Percentiles rank a stretch among this genome's conserved stretches.
Conservation (phyloP, 805 yeast species). For the Myxozyma mucilagina region DNA sequence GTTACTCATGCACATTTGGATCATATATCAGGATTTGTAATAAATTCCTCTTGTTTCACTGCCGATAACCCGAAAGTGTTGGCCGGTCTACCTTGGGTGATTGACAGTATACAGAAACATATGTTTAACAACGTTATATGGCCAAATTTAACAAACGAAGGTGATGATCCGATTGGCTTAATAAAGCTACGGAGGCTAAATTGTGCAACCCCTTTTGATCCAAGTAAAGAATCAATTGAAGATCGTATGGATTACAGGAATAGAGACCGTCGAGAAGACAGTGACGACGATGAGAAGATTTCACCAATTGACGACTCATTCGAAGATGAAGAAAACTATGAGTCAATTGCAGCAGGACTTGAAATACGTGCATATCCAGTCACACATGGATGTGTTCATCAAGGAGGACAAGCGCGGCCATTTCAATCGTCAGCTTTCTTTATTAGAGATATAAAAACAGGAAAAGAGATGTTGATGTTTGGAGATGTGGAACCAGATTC, state of each 20-base stretch:
- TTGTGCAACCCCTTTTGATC: background rate
- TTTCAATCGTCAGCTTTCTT: constrained; percentile 63
- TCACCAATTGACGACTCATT: constrained; percentile 13
- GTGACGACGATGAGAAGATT: background rate
- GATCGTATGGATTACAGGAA: background rate
- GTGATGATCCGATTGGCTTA: constrained; percentile 31
- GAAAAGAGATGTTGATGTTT: constrained; percentile 56
- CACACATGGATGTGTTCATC: constrained; percentile 42
- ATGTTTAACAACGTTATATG: constrained; percentile 75
- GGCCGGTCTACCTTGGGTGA: constrained; percentile 56
- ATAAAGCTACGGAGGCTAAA: constrained; percentile 17
- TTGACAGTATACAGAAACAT: constrained; percentile 52
- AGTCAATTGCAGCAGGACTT: constrained; percentile 16
- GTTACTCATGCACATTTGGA: constrained; percentile 86
- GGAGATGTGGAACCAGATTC: constrained; percentile 83
- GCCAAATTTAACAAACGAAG: constrained; percentile 63
- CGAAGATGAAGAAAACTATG: constrained; percentile 24
- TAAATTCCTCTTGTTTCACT: constrained; percentile 65
- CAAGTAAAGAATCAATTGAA: background rate
- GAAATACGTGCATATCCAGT: constrained; percentile 34
- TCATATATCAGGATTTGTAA: constrained; percentile 66
- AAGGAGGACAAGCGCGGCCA: constrained; percentile 23
- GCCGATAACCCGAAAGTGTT: constrained; percentile 45
- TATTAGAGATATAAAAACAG: constrained; percentile 43
- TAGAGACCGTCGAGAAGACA: background rate